Base-by-base conservation (phyloP, 1,284 basidiomycete species). In the Schizopora paradoxa region DNA sequence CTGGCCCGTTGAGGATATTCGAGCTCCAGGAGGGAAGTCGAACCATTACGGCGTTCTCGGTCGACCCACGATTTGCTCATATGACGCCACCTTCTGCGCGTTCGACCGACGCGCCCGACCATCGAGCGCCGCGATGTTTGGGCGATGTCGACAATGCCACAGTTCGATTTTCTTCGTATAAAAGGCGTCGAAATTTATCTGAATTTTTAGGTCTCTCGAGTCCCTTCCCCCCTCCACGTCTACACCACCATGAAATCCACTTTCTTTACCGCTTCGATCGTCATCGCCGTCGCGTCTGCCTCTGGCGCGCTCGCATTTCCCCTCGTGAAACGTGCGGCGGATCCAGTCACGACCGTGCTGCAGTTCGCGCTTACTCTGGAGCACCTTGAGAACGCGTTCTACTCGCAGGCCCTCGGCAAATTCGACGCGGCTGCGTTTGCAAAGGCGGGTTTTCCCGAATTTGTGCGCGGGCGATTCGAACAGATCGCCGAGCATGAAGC, bases 371-470 rank as follows among this genome's bases (percentile, higher is more conserved):
- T 86, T 41, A 76, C 76, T 14, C 70, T 86, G 37, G 82, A 87
- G 64, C 74, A 84, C 59, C 68, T 89, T 51, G 79, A 86, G 62
- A 70, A 73, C 60, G 65, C 70, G 21, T 86, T 86, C 68, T 88
- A 77, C 61, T 47, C 57, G 2, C 56, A 60, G 5, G 74, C 63
- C 1, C 67, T 81, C 6, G 51, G 56, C 2, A 70, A 67, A 46
- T 80, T 66, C 64, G 60, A 63, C 48, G 61, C 64, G 16, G 49
- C 61, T 16, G 76, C 70, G 31, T 86, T 86, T 61, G 57, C 52
- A 31, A 54, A 63, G 4, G 77, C 75, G 8, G 81, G 80, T 2
- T 72, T 73, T 53, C 65, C 69, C 1, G 52, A 59, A 13, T 81
- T 68, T 62, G 70, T 75, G n/a, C 69, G 73, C 39, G 67, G 66